A percentile compares a stretch with the other conserved stretches of the same genome.
Evolutionary conservation across 2,329 filamentous ascomycete genomes (phyloP).

Genomic region (Xylariaceae sp.): DNA sequence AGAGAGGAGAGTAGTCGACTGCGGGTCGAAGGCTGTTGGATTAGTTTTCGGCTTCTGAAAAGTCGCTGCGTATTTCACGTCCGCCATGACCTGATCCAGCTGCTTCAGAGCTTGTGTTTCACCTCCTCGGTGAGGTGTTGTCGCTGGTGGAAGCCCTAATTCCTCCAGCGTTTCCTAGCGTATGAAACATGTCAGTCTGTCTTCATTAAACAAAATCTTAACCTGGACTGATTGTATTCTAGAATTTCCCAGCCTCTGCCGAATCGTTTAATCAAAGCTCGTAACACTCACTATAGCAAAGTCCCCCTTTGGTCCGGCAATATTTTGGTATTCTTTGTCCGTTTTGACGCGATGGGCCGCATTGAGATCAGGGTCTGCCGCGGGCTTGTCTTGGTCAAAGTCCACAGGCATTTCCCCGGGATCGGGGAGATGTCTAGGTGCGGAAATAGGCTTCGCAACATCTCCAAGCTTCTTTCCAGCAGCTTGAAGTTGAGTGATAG

Average conservation of each 20-base stretch:
- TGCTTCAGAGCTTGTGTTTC: conserved; percentile 61
- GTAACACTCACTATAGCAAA: conserved; percentile 51
- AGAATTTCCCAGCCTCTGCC: too few relatives aligned
- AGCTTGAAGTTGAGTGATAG: conserved; percentile 62
- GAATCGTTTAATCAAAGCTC: too few relatives aligned
- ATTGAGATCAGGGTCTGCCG: conserved; percentile 57
- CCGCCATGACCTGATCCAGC: conserved; percentile 57
- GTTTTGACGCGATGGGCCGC: conserved; percentile 48
- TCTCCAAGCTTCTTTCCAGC: conserved; percentile 62
- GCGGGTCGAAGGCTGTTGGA: conserved; percentile 69
- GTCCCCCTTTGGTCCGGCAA: conserved; percentile 66
- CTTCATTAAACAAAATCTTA: too few relatives aligned
- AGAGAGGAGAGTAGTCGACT: conserved; percentile 70
- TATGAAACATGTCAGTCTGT: too few relatives aligned
- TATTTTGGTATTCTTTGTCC: conserved; percentile 57
- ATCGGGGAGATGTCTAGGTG: conserved; percentile 59
- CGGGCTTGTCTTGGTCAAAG: conserved; percentile 55
- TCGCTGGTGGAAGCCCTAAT: conserved; percentile 64
- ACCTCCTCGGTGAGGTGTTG: conserved; percentile 67
- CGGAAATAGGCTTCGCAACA: conserved; percentile 59
- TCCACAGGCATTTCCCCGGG: conserved; percentile 61
- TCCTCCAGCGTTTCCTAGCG: conserved; percentile 61
- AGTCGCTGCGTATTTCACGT: conserved; percentile 66
- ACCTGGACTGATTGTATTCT: too few relatives aligned
- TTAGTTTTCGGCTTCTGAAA: conserved; percentile 76